Evolutionary conservation across 2,329 filamentous ascomycete genomes (phyloP).

Genomic region (Hypoxylon sp.): DNA sequence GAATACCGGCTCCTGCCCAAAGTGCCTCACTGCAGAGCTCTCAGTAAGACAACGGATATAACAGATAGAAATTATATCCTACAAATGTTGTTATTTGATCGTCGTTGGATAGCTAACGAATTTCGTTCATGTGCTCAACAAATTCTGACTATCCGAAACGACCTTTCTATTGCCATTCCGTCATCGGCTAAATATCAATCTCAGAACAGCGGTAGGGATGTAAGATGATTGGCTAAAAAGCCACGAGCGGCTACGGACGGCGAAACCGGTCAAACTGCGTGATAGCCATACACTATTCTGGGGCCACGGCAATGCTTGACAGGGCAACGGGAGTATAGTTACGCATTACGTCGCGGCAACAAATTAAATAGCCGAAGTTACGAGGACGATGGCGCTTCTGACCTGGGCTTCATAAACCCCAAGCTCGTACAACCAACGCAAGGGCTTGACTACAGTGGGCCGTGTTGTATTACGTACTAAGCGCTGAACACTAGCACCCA

Average conservation of each 20-base stretch:
- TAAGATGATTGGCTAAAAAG: conserved; percentile 47
- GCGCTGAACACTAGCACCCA: conserved; percentile 33
- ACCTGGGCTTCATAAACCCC: background rate
- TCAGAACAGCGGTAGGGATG: conserved; percentile 29
- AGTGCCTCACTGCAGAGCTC: background rate
- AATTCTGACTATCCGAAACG: conserved; percentile 3
- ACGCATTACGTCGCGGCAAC: conserved; percentile 15
- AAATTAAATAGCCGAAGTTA: conserved; percentile 7
- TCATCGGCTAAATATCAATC: conserved; percentile 24
- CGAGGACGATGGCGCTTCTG: conserved; percentile 4
- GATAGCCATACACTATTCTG: conserved; percentile 20
- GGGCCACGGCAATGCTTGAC: conserved; percentile 9
- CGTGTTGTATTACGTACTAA: conserved; percentile 26
- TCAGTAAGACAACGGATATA: background rate
- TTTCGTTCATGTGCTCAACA: background rate
- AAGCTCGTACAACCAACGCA: conserved; percentile 15
- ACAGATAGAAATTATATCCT: background rate
- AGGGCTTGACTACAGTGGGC: conserved; percentile 12
- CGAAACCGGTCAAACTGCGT: conserved; percentile 6
- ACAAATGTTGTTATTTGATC: background rate
- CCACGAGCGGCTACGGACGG: conserved; percentile 38
- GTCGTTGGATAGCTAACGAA: background rate
- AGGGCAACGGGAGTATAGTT: background rate
- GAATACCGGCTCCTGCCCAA: background rate
- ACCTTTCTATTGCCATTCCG: conserved; percentile 8